These are phyloP conservation scores for Tolypocladium tropicale DNA, from an alignment of 2,329 filamentous ascomycete genomes.

Conservation along the genomic window DNA sequence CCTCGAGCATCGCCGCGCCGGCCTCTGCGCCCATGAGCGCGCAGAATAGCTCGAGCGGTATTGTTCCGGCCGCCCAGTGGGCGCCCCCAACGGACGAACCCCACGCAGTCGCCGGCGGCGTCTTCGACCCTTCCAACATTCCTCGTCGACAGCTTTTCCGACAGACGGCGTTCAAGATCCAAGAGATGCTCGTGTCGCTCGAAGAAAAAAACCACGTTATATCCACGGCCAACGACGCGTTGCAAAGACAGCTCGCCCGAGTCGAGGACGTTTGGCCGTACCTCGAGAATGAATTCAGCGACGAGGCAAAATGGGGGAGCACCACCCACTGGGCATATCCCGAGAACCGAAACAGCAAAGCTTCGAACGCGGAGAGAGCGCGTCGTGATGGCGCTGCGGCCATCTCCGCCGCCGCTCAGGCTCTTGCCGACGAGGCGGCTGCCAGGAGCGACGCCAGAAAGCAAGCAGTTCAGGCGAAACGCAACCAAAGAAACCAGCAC, in stretches of 20 bases:
- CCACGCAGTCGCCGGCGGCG: slow-evolving; percentile 27
- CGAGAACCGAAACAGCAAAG: slow-evolving; percentile 60
- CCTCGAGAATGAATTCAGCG: slow-evolving; percentile 81
- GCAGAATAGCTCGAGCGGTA: slow-evolving; percentile 36
- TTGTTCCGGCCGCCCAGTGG: slow-evolving; percentile 20
- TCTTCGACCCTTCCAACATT: slow-evolving; percentile 48
- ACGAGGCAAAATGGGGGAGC: slow-evolving; percentile 89
- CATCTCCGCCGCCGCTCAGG: slow-evolving; percentile 66
- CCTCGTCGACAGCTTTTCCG: slow-evolving; percentile 65
- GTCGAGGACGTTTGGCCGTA: slow-evolving; percentile 82
- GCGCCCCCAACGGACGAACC: slow-evolving; percentile 32
- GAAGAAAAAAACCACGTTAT: slow-evolving; percentile 98
- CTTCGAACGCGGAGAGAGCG: slow-evolving; percentile 61
- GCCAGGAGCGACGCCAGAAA: slow-evolving; percentile 76
- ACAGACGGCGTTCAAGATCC: slow-evolving; percentile 66
- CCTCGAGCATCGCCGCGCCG: slow-evolving; percentile 29
- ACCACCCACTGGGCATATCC: slow-evolving; percentile 92
- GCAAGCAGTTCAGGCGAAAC: slow-evolving; percentile 69
- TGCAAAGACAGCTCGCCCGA: slow-evolving; percentile 73
- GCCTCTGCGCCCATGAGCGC: slow-evolving; percentile 37
- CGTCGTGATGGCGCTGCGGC: slow-evolving; percentile 69
- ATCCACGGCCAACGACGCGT: slow-evolving; percentile 79
- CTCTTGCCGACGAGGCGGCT: slow-evolving; percentile 74
- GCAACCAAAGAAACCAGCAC: slow-evolving; percentile 57
- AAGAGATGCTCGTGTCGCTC: slow-evolving; percentile 77